Base-by-base conservation (phyloP, 2,329 filamentous ascomycete genomes). In the Cladosporium sp. region DNA sequence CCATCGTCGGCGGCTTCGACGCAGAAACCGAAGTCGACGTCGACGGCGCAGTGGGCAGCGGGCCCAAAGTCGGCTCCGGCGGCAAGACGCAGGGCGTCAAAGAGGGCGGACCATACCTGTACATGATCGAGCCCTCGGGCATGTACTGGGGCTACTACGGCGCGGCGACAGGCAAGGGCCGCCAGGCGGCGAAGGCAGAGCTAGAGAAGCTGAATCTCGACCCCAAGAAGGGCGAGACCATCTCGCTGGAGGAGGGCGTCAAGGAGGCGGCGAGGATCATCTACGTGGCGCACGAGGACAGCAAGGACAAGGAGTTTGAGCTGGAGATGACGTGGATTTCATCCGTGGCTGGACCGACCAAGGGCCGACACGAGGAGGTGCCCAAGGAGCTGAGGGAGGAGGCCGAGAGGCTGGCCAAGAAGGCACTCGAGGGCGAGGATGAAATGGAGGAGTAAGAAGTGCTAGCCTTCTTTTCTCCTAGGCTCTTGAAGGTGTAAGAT, bases 241-340 rank as follows among this genome's bases (percentile, higher is more conserved):
- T 98, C 64, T 91, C 90, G 68, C 84, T 99, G 67, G 84, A 90
- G 76, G 89, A 98, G 76, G 95, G 90, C 60, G 92, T 99, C 76
- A 97, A 96, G 85, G 92, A 98, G 84, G 95, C 95, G 38, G 95
- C 95, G 65, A 86, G 93, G 68, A 99, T 99, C 81, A 98, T 99
- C 81, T 96, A 97, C 79, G 88, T 97, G 68, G 93, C 94, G 59
- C 95, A 99, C 78, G 95, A 98, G 80, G 95, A 99, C 80, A 98
- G 94, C 85, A 98, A 98, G 84, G 95, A 98, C 82, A 99, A 99
- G 85, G 95, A 98, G 71, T 99, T 98, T 76, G 95, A 99, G 87
- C 85, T 99, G 67, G 95, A 99, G 84, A 96, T 99, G 93, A 96
- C 92, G 67, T 99, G 95, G 95, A 92, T 98, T 79, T 97, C 93